These are phyloP conservation scores for Oryza meridionalis DNA, from an alignment of 176 grass and related monocot genomes.

Conservation along the genomic window DNA sequence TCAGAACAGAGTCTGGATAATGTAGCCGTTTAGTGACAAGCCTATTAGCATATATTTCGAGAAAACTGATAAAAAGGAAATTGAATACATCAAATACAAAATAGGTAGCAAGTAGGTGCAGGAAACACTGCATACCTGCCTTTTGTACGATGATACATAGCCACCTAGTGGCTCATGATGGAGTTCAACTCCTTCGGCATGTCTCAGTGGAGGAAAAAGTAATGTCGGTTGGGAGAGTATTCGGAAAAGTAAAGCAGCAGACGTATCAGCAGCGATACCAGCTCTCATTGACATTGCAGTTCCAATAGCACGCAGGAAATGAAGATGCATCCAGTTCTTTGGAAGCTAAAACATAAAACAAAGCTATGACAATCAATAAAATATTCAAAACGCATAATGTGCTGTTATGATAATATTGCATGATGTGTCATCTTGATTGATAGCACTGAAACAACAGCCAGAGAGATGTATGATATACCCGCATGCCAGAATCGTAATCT, in stretches of 20 bases:
- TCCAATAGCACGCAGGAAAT: slow-evolving; percentile 95
- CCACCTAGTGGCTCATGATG: slow-evolving; percentile 88
- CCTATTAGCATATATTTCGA: slow-evolving; percentile 4
- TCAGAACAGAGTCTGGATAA: not conserved
- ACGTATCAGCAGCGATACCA: slow-evolving; percentile 90
- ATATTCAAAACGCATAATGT: slow-evolving; percentile 22
- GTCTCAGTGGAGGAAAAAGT: slow-evolving; percentile 95
- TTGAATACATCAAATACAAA: not conserved
- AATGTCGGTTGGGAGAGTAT: slow-evolving; percentile 93
- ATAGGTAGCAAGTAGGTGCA: slow-evolving; percentile 14
- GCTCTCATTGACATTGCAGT: slow-evolving; percentile 99
- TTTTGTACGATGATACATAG: slow-evolving; percentile 92
- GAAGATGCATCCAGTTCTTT: slow-evolving; percentile 97
- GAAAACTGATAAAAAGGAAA: slow-evolving; percentile 28
- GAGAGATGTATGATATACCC: slow-evolving; percentile 56
- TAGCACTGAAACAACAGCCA: slow-evolving; percentile 7
- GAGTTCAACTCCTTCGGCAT: slow-evolving; percentile 83
- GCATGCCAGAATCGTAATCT: slow-evolving; percentile 91
- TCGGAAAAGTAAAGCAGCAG: slow-evolving; percentile 95
- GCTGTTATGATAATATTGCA: slow-evolving; percentile 11
- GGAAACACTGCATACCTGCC: slow-evolving; percentile 69
- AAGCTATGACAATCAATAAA: slow-evolving; percentile 30
- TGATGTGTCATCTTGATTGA: slow-evolving; percentile 24
- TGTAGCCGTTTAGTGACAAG: not conserved
- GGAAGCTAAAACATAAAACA: slow-evolving; percentile 67